These are phyloP conservation scores for Wickerhamomyces bisporus DNA, from an alignment of 805 yeast species.

Conservation along the genomic window DNA sequence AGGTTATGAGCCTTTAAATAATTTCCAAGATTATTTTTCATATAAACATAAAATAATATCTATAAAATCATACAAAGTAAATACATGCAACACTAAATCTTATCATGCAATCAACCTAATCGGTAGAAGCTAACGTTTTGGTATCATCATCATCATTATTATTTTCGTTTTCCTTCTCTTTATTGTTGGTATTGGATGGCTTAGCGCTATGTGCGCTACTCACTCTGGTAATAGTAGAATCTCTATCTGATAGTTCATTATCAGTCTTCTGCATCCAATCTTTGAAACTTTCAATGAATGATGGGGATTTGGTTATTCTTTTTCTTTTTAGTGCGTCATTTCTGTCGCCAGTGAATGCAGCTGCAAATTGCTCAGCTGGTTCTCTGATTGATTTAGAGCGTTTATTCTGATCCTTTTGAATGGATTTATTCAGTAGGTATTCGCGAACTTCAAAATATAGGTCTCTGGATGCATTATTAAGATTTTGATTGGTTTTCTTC, in stretches of 20 bases:
- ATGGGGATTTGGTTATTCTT: constrained; percentile 16
- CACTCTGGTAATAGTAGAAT: background rate
- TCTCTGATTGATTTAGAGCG: constrained; percentile 29
- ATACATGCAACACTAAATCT: too few relatives aligned
- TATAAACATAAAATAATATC: too few relatives aligned
- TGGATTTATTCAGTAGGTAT: constrained; percentile 47
- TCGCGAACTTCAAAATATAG: constrained; percentile 82
- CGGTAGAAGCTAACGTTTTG: constrained; percentile 10
- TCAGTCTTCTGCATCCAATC: constrained; percentile 32
- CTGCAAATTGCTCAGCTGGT: constrained; percentile 30
- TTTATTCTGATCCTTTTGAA: constrained; percentile 16
- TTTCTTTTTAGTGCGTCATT: constrained; percentile 18
- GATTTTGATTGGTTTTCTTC: constrained; percentile 64
- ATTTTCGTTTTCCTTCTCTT: background rate
- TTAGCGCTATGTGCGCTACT: constrained; percentile 3
- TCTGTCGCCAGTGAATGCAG: constrained; percentile 61
- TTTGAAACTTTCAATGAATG: constrained; percentile 26
- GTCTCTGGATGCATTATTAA: constrained; percentile 73
- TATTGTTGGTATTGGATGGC: background rate
- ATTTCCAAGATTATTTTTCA: too few relatives aligned
- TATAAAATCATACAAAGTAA: too few relatives aligned
- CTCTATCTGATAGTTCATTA: constrained; percentile 4
- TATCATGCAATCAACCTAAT: background rate
- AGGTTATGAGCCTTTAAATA: too few relatives aligned
- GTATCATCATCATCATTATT: constrained; percentile 10